phyloP scores from a whole-genome alignment of 2,329 filamentous ascomycete genomes.

The Pseudogymnoascus sp. region DNA sequence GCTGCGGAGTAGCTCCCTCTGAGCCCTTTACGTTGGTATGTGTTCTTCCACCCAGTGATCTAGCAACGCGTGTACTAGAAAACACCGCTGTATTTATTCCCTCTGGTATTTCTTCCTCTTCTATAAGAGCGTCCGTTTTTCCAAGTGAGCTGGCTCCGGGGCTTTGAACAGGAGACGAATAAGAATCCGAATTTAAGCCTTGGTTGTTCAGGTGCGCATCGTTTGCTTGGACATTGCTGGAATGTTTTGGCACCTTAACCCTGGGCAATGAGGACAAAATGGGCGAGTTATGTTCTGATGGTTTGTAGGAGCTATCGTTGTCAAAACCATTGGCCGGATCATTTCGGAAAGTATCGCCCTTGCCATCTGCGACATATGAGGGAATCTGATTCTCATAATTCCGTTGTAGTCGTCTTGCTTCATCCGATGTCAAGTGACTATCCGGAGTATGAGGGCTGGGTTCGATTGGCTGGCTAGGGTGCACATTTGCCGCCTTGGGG shows the following conservation, averaged over 20 bases:
- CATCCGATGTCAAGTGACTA: constrained; percentile 30
- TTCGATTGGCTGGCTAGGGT: constrained; percentile 20
- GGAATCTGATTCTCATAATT: constrained; percentile 46
- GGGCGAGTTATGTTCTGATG: constrained; percentile 38
- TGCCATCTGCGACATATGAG: constrained; percentile 37
- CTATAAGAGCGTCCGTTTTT: constrained; percentile 21
- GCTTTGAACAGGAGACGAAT: constrained; percentile 29
- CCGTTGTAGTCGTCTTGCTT: constrained; percentile 39
- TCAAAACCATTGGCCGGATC: constrained; percentile 28
- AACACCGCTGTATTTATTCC: constrained; percentile 55
- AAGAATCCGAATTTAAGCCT: constrained; percentile 25
- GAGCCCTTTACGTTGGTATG: constrained; percentile 13
- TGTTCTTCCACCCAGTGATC: constrained; percentile 43
- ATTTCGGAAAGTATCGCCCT: constrained; percentile 12
- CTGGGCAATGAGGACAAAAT: constrained; percentile 45
- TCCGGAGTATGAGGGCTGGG: neutral
- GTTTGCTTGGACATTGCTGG: constrained; percentile 30
- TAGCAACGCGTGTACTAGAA: constrained; percentile 50
- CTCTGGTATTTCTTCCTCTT: constrained; percentile 43
- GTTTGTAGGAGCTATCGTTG: constrained; percentile 49
- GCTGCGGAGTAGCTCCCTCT: neutral
- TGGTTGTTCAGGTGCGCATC: constrained; percentile 16
- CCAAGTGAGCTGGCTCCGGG: neutral
- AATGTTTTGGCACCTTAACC: constrained; percentile 46
- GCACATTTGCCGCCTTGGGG: constrained; percentile 31